Conservation (phyloP, 768 basidiomycete species). For the Boletus rubroflammeus region DNA sequence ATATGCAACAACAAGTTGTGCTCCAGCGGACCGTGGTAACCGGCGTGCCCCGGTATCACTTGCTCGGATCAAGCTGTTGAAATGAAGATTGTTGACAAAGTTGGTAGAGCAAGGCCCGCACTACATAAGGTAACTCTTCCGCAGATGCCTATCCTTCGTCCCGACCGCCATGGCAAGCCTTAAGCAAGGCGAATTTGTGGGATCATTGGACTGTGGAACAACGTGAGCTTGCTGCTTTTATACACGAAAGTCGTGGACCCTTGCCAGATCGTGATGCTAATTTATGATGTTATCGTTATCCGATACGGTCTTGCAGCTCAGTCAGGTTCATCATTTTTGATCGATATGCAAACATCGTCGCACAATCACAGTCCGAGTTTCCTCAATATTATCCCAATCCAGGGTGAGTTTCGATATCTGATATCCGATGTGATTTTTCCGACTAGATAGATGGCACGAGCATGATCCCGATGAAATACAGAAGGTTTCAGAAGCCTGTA, state of each 20-base stretch:
- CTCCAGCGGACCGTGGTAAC: neutral
- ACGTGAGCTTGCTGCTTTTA: constrained; percentile 56
- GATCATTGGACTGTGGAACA: constrained; percentile 91
- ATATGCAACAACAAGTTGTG: too few relatives aligned
- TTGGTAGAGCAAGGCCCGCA: neutral
- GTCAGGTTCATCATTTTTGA: constrained; percentile 92
- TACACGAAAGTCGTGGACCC: neutral
- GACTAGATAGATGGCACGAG: constrained; percentile 77
- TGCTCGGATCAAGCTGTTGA: neutral
- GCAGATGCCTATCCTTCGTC: neutral
- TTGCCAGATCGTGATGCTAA: neutral
- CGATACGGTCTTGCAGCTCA: constrained; percentile 53
- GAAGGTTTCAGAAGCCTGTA: constrained; percentile 67
- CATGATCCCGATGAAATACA: constrained; percentile 87
- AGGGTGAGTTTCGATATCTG: constrained; percentile 45
- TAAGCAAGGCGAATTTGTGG: constrained; percentile 79
- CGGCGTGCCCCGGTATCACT: neutral
- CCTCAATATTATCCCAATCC: constrained; percentile 90
- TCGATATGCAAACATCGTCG: constrained; percentile 80
- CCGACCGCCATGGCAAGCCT: constrained; percentile 32
- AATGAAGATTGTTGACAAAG: neutral
- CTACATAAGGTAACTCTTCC: constrained; percentile 14
- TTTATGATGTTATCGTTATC: neutral
- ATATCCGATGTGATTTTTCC: neutral
- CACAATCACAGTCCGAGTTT: constrained; percentile 89